Conservation (phyloP, 2,329 filamentous ascomycete species). For the Periconia sp. region DNA sequence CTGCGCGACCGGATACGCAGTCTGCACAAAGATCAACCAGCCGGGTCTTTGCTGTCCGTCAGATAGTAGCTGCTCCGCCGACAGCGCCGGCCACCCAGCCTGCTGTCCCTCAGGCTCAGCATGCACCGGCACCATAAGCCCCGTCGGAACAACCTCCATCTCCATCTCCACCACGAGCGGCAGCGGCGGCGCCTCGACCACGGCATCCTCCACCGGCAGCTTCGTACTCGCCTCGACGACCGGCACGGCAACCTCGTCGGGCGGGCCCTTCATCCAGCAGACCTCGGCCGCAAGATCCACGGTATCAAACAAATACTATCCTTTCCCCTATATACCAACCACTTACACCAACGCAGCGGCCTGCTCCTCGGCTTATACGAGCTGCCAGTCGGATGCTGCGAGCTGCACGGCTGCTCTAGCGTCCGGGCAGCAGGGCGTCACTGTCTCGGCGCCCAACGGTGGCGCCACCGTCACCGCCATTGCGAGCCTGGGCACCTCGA, state of each 20-base stretch:
- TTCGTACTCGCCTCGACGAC: constrained; percentile 25
- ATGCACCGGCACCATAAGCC: constrained; percentile 62
- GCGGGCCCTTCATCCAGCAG: constrained; percentile 28
- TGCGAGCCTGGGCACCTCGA: constrained; percentile 33
- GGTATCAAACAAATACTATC: constrained; percentile 58
- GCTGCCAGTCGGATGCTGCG: constrained; percentile 55
- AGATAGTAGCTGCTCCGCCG: constrained; percentile 61
- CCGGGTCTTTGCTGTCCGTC: constrained; percentile 62
- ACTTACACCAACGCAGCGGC: constrained; percentile 57
- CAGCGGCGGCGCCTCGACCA: constrained; percentile 26
- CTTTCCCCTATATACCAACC: constrained; percentile 61
- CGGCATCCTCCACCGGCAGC: constrained; percentile 17
- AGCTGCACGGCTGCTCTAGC: constrained; percentile 51
- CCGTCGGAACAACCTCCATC: constrained; percentile 9
- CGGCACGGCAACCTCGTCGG: constrained; percentile 20
- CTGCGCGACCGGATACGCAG: constrained; percentile 60
- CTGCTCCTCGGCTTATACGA: constrained; percentile 61
- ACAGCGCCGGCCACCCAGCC: constrained; percentile 63
- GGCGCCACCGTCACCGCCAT: constrained; percentile 58
- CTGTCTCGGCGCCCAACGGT: constrained; percentile 55
- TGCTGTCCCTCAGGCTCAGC: constrained; percentile 65
- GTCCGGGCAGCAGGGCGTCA: constrained; percentile 58
- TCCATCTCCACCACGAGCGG: constrained; percentile 5
- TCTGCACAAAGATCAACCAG: constrained; percentile 60
- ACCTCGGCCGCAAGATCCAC: constrained; percentile 38